These are phyloP conservation scores for Lithohypha guttulata DNA, from an alignment of 2,329 filamentous ascomycete genomes.

Conservation along the genomic window DNA sequence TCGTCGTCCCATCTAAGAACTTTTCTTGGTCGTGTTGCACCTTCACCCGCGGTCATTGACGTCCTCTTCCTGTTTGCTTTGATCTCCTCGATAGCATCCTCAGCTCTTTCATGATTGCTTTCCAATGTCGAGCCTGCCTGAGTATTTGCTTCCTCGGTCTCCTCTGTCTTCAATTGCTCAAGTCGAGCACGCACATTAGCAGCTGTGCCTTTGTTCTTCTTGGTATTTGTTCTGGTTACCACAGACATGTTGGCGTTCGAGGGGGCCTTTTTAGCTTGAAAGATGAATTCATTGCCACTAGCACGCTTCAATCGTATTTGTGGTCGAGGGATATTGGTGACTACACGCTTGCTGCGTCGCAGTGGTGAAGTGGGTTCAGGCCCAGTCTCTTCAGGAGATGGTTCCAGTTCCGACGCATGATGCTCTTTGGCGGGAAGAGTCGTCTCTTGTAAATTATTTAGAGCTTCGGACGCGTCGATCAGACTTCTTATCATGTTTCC, in stretches of 20 bases:
- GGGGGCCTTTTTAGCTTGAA: conserved; percentile 27
- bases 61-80: conserved; percentile 6
- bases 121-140: not conserved
- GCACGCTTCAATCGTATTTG: conserved; percentile 33
- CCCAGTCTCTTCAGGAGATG: too few relatives aligned
- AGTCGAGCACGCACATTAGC: conserved; percentile 13
- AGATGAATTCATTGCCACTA: conserved; percentile 36
- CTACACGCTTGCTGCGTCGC: conserved; percentile 29
- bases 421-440: too few relatives aligned
- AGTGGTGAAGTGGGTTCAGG: conserved; percentile 15
- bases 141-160: conserved; percentile 3
- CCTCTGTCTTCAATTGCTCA: conserved; percentile 17
- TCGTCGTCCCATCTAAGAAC: conserved; percentile 10
- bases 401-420: too few relatives aligned
- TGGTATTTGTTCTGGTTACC: conserved; percentile 33
- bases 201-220: conserved; percentile 31
- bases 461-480: too few relatives aligned
- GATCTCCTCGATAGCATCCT: conserved; percentile 3
- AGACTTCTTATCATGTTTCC: too few relatives aligned
- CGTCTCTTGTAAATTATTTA: too few relatives aligned
- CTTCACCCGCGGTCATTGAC: conserved; percentile 1
- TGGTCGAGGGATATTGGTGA: conserved; percentile 20
- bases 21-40: conserved; percentile 2
- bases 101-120: conserved; percentile 4
- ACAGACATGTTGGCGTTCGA: conserved; percentile 34